Evolutionary conservation across 495 filamentous ascomycete genomes (phyloP).

Genomic region (Penicillium coprophilum): DNA sequence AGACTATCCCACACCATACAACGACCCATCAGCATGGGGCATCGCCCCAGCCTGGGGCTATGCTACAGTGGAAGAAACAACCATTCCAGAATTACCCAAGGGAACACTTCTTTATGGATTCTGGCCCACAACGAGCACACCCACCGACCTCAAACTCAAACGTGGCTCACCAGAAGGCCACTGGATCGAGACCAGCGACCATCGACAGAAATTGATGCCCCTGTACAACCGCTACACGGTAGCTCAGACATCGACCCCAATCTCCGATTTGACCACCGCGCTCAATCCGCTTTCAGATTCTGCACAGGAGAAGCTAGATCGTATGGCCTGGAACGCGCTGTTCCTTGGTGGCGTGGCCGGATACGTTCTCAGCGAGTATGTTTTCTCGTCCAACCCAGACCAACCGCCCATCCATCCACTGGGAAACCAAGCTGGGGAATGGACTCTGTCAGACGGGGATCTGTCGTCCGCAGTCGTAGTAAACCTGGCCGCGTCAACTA

Average conservation of each 20-base stretch:
- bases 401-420: constrained; percentile 38
- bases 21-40: constrained; percentile 48
- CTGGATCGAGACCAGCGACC: constrained; percentile 42
- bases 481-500: constrained; percentile 47
- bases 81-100: constrained; percentile 24
- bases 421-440: constrained; percentile 24
- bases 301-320: constrained; percentile 13
- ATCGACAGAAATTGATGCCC: constrained; percentile 44
- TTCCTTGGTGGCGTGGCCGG: constrained; percentile 46
- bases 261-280: not conserved
- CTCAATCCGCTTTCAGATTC: not conserved
- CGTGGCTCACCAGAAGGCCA: constrained; percentile 24
- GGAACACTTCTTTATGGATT: constrained; percentile 37
- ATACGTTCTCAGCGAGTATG: constrained; percentile 48
- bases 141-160: constrained; percentile 30
- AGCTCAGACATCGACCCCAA: constrained; percentile 16
- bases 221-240: constrained; percentile 54
- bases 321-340: constrained; percentile 41
- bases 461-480: constrained; percentile 41
- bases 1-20: constrained; percentile 50
- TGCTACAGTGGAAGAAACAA: constrained; percentile 50
- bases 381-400: constrained; percentile 36
- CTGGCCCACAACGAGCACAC: constrained; percentile 34
- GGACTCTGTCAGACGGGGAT: constrained; percentile 47
- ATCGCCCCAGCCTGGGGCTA: constrained; percentile 59